Base-by-base conservation (phyloP, 495 filamentous ascomycete species). In the Aspergillus conjunctus region DNA sequence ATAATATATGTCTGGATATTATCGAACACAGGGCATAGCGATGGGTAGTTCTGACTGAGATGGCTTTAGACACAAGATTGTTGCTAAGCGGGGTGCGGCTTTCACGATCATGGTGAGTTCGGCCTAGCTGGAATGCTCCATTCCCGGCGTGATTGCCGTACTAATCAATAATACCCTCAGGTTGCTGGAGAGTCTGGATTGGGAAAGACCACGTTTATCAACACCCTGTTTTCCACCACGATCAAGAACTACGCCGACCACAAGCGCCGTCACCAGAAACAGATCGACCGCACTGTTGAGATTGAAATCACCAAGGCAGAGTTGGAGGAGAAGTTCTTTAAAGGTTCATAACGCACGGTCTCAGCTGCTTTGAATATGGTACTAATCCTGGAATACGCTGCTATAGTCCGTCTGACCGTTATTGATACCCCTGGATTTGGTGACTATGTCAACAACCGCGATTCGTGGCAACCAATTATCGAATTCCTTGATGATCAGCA, bases 231-330 rank as follows among this genome's bases (percentile, higher is more conserved):
- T 82, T 98, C 94, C 51, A 98, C 94, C 61, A 98, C 94, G 67
- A 98, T 98, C 84, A 98, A 98, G 84, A 98, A 98, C 85, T 98
- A 98, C 75, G 93, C 94, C 81, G 94, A 98, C 74, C 94, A 98
- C 84, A 92, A 94, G 81, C 89, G 91, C 75, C 90, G 94, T 67
- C 94, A 98, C 79, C 91, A 92, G 78, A 98, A 98, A 86, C 94
- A 98, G 80, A 83, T 97, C 56, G 94, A 98, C 83, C 97, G 97
- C 80, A 98, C 94, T 10, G 94, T 98, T 56, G 94, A 98, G 82
- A 98, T 98, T 70, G 94, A 98, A 76, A 98, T 98, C 72, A 98
- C 94, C 73, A 98, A 98, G 84, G 94, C 94, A 52, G 94, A 98
- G 81, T 79, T 98, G 60, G 94, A 98, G 81, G 94, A 98, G 87